These are phyloP conservation scores for Eucalyptus cladocalyx DNA, from an alignment of 345 rosid genomes.

Conservation along the genomic window DNA sequence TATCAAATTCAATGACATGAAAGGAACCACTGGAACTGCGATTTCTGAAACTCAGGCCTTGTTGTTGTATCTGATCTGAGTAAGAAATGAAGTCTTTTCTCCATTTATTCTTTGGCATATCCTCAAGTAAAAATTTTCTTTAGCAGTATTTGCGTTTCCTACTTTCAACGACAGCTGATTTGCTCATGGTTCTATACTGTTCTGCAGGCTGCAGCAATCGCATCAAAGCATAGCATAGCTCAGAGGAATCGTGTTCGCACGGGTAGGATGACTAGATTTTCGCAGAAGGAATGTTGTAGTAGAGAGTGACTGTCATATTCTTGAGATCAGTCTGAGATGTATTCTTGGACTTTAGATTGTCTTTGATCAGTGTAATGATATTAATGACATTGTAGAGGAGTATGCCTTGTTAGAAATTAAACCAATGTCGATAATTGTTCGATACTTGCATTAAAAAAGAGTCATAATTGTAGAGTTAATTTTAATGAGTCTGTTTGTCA, in stretches of 20 bases:
- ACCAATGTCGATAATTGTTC: too few species aligned
- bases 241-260: background rate
- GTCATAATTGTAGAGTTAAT: too few species aligned
- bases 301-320: background rate
- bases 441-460: too few species aligned
- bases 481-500: too few species aligned
- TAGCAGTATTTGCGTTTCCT: background rate
- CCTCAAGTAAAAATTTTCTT: background rate
- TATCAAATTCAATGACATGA: slow-evolving; percentile 6
- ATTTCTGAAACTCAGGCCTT: slow-evolving; percentile 5
- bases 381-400: background rate
- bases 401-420: background rate
- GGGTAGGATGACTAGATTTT: background rate
- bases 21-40: slow-evolving; percentile 27
- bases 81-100: background rate
- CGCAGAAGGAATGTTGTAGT: background rate
- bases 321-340: background rate
- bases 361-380: background rate
- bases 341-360: background rate
- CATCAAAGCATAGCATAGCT: background rate
- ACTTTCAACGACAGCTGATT: background rate
- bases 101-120: background rate
- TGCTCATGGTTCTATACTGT: background rate
- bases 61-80: background rate
- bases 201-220: background rate